These are phyloP conservation scores for Colletotrichum tropicale DNA, from an alignment of 2,329 filamentous ascomycete genomes.

Conservation along the genomic window DNA sequence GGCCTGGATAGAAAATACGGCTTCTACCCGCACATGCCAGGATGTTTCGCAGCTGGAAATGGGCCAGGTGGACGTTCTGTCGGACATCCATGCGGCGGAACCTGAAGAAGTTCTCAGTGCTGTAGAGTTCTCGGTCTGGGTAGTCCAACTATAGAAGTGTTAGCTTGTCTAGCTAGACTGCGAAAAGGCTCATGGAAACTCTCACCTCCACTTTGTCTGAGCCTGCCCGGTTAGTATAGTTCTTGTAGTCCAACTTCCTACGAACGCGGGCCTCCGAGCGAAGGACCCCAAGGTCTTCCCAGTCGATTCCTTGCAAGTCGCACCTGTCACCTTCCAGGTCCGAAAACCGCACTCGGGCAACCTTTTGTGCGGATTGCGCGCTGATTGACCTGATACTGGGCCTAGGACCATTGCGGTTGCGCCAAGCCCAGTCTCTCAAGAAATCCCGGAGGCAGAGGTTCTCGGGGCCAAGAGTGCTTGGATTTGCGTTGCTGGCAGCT, in stretches of 20 bases:
- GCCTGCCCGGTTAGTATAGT: conserved; percentile 58
- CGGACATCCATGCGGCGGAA: conserved; percentile 63
- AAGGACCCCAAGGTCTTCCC: conserved; percentile 56
- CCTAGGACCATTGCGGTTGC: conserved; percentile 10
- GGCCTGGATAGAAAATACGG: conserved; percentile 61
- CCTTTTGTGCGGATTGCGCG: conserved; percentile 30
- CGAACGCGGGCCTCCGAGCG: conserved; percentile 52
- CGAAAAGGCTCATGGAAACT: conserved; percentile 27
- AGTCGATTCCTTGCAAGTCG: conserved; percentile 66
- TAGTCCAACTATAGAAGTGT: conserved; percentile 19
- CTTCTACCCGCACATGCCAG: conserved; percentile 61
- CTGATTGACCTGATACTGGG: conserved; percentile 36
- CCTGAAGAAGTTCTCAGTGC: conserved; percentile 57
- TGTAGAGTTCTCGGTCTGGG: conserved; percentile 38
- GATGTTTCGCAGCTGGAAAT: conserved; percentile 70
- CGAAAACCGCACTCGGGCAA: conserved; percentile 31
- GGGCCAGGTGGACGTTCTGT: conserved; percentile 58
- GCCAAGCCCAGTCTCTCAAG: conserved; percentile 52
- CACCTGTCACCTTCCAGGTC: conserved; percentile 60
- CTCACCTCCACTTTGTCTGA: conserved; percentile 54
- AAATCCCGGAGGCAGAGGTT: conserved; percentile 57
- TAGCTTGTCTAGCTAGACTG: not conserved
- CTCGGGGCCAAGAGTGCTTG: conserved; percentile 46
- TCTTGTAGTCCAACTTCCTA: conserved; percentile 55
- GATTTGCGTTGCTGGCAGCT: conserved; percentile 24